These are phyloP conservation scores for Penicillium longicatenatum DNA, from an alignment of 495 filamentous ascomycete species.

Conservation along the genomic window DNA sequence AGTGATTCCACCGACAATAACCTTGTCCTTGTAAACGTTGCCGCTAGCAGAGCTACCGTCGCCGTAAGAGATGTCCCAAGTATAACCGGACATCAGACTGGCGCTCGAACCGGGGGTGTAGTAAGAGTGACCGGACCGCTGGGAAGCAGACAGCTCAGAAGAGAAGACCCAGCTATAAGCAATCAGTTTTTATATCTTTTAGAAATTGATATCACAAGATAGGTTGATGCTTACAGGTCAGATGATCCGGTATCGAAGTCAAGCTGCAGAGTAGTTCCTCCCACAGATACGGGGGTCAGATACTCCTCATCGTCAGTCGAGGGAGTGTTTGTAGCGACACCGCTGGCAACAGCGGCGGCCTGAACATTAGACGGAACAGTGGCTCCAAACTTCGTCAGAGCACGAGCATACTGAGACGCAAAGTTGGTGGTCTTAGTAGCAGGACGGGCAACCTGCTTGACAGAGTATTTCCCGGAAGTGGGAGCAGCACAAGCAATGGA, in stretches of 20 bases:
- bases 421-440: constrained; percentile 35
- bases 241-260: constrained; percentile 75
- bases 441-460: constrained; percentile 36
- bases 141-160: constrained; percentile 37
- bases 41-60: constrained; percentile 66
- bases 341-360: constrained; percentile 32
- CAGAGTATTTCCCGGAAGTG: constrained; percentile 33
- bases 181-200: constrained; percentile 4
- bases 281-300: constrained; percentile 63
- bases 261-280: constrained; percentile 59
- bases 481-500: constrained; percentile 33
- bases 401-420: constrained; percentile 38
- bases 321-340: constrained; percentile 52
- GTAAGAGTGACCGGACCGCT: constrained; percentile 58
- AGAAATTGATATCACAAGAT: neutral
- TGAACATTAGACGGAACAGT: constrained; percentile 40
- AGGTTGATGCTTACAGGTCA: constrained; percentile 58
- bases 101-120: constrained; percentile 55
- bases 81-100: constrained; percentile 48
- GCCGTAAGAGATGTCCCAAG: constrained; percentile 70
- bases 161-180: constrained; percentile 52
- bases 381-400: constrained; percentile 45
- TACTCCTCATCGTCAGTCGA: constrained; percentile 61
- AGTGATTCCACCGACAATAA: constrained; percentile 64
- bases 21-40: constrained; percentile 66